Base-by-base conservation (phyloP, 176 grass and related monocot species). In the Saccharum spontaneum region DNA sequence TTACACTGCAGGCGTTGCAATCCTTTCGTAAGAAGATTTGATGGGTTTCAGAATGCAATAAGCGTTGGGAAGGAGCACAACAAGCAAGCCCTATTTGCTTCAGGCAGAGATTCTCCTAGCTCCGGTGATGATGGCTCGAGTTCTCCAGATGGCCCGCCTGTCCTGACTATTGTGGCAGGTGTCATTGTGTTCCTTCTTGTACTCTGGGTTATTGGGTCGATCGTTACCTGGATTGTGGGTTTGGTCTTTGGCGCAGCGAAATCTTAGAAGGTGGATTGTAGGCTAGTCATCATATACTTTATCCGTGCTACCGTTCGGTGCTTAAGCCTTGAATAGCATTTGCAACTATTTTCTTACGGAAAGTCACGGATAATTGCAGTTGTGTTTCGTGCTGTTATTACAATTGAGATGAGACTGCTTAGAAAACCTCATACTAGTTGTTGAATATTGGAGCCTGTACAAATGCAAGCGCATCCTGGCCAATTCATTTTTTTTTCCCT, bases 161-260 rank as follows among this genome's bases (percentile, higher is more conserved):
- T 94, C 45, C 69, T 82, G 2, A 96, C 97, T 23, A 92, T 99
- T 85, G 45, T 96, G 55, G 85, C 86, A 10, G 91, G 89, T 64
- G 13, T 89, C 13, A 15, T 85, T 8, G 91, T 96, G 75, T 96
- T 96, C 87, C 67, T 96, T 33, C 86, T 99, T 28, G 48, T 96
- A 24, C 66, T 86, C 4, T 94, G 91, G 83, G 39, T 88, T 17
- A 23, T 88, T 75, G 89, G 88, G 45, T 96, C 90, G 6, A n/a
- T 96, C 40, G 10, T 84, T 83, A 87, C 79, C n/a, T 99, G 86
- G 91, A 84, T 96, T 59, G 46, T 80, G 23, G 86, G 97, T 82
- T 73, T 99, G 52, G 79, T 84, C 36, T 77, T 89, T 34, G 88
- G 84, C 67, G 88, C 66, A 76, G 87, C 86, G 4, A 92, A 88